Conservation (phyloP, 2,329 filamentous ascomycete genomes). For the Fusarium robinianum region DNA sequence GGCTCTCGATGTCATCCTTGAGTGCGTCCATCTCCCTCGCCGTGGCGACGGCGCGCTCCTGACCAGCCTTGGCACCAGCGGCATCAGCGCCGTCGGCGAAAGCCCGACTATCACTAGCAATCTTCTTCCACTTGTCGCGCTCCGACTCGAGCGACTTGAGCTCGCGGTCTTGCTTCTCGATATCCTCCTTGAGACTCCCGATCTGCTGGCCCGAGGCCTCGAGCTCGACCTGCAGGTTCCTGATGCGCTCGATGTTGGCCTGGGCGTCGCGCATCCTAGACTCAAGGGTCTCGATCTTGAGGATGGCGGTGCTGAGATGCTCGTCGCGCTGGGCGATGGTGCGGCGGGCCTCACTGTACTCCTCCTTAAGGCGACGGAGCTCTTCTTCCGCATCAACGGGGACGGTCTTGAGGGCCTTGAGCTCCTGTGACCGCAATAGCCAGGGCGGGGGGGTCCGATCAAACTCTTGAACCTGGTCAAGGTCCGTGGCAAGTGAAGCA, state of each 20-base stretch:
- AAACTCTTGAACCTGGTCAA: slow-evolving; percentile 77
- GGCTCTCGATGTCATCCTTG: slow-evolving; percentile 66
- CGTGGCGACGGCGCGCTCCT: slow-evolving; percentile 70
- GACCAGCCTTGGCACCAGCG: slow-evolving; percentile 59
- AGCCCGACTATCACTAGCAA: slow-evolving; percentile 64
- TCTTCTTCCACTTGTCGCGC: slow-evolving; percentile 72
- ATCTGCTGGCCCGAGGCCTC: slow-evolving; percentile 56
- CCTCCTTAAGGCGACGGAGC: slow-evolving; percentile 76
- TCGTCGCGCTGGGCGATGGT: slow-evolving; percentile 76
- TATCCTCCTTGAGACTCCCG: slow-evolving; percentile 61
- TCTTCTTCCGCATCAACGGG: slow-evolving; percentile 86
- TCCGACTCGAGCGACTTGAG: slow-evolving; percentile 67
- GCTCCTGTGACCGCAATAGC: slow-evolving; percentile 78
- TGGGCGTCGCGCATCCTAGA: slow-evolving; percentile 83
- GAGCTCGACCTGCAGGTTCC: slow-evolving; percentile 65
- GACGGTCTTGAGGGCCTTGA: slow-evolving; percentile 80
- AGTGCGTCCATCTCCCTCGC: slow-evolving; percentile 74
- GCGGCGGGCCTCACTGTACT: slow-evolving; percentile 76
- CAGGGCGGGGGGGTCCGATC: slow-evolving; percentile 78
- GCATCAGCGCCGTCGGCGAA: slow-evolving; percentile 58
- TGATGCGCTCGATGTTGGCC: slow-evolving; percentile 73
- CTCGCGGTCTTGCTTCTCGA: slow-evolving; percentile 70
- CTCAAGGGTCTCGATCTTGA: slow-evolving; percentile 92
- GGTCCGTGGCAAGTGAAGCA: slow-evolving; percentile 68
- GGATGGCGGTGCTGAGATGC: slow-evolving; percentile 80